Base-by-base conservation (phyloP, 306 rosid genomes). In the Cucurbita argyrosperma region DNA sequence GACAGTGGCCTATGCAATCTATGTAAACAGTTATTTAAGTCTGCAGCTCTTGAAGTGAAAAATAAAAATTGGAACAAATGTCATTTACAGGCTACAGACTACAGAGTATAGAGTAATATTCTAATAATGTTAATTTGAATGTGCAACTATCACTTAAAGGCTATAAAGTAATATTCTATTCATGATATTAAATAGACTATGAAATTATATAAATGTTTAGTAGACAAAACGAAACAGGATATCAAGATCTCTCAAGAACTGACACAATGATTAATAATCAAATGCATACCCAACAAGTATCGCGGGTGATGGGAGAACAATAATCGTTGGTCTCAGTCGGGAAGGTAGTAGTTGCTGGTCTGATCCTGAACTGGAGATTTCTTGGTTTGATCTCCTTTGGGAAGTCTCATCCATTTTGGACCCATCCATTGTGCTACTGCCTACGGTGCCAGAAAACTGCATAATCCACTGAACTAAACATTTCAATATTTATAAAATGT, bases 231-330 rank as follows among this genome's bases (percentile, higher is more conserved):
- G 38, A 14, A 66, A 19, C 40, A 67, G 12, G 18, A n/a, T 37
- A 72, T 54, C 12, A 72, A 72, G 19, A 26, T 38, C 67, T 56
- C 67, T 53, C 47, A 19, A 38, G 6, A 74, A 60, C 13, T 8
- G 39, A 30, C 19, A 75, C 4, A 60, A 21, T 8, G 3, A 51
- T 14, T 11, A 46, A 26, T 15, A 45, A 75, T 51, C 50, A 45
- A 64, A 71, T 50, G 66, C 90, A 74, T 94, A 94, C 98, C 98
- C 98, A 55, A 94, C 95, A 71, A 94, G 98, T 85, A 94, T 81
- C 39, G 98, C 87, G 75, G 98, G 98, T 76, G 84, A 90, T 8
- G 97, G 97, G 82, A 85, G 84, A 67, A 90, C 95, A 76, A 85
- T 57, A 57, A 90, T 80, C 54, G 98, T 87, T 54, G 98, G 98